Conservation (phyloP, 1,284 basidiomycete genomes). For the Austroboletus novae-zelandiae region DNA sequence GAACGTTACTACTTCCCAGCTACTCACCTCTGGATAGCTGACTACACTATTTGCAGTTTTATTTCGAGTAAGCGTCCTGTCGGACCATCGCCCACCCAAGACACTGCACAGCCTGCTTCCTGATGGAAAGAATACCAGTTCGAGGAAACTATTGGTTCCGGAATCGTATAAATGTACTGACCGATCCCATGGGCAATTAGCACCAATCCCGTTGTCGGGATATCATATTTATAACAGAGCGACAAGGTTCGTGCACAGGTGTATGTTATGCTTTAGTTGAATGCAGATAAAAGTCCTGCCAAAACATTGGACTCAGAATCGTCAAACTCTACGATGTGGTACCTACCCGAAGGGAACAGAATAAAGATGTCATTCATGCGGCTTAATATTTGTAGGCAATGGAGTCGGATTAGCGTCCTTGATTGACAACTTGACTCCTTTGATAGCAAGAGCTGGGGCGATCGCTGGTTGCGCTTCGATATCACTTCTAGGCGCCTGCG, state of each 20-base stretch:
- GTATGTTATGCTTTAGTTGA: constrained; percentile 67
- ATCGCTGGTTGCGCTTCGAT: constrained; percentile 20
- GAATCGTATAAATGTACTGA: constrained; percentile 23
- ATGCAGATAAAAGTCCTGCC: constrained; percentile 65
- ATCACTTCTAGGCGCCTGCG: constrained; percentile 6
- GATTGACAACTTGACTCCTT: constrained; percentile 16
- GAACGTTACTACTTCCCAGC: background rate
- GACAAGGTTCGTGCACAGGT: constrained; percentile 73
- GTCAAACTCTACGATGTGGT: background rate
- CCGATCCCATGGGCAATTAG: constrained; percentile 74
- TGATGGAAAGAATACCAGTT: constrained; percentile 15
- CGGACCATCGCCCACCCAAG: constrained; percentile 77
- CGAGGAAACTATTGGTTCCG: background rate
- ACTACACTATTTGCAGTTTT: constrained; percentile 63
- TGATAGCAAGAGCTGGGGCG: constrained; percentile 35
- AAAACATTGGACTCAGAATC: constrained; percentile 60
- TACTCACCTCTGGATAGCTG: constrained; percentile 61
- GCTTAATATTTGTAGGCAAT: constrained; percentile 10
- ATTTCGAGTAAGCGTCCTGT: constrained; percentile 56
- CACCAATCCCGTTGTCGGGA: constrained; percentile 74
- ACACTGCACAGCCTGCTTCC: constrained; percentile 71
- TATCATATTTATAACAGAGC: constrained; percentile 63
- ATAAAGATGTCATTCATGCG: constrained; percentile 20
- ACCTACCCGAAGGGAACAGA: constrained; percentile 21
- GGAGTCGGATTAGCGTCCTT: constrained; percentile 24